These are phyloP conservation scores for Solanum paucissectum DNA, from an alignment of 257 asterid genomes.

Conservation along the genomic window DNA sequence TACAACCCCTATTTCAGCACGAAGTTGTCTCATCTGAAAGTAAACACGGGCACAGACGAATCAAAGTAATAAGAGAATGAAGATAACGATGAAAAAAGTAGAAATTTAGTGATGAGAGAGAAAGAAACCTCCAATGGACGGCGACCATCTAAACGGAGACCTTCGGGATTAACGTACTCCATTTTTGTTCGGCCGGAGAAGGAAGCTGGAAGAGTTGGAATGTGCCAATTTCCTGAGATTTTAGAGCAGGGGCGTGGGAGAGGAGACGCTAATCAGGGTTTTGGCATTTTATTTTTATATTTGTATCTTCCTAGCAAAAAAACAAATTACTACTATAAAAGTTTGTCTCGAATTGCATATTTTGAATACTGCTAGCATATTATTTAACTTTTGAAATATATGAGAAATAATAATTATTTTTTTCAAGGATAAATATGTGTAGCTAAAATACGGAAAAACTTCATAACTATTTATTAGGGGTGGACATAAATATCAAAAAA, in stretches of 20 bases:
- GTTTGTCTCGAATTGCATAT: too few species aligned
- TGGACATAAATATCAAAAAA: too few species aligned
- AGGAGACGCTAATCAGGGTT: neutral
- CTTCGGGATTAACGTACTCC: conserved; percentile 98
- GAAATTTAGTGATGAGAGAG: neutral
- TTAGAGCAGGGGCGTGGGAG: neutral
- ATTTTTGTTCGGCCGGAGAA: conserved; percentile 12
- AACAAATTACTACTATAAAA: too few species aligned
- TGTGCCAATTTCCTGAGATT: neutral
- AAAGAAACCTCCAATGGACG: conserved; percentile 88
- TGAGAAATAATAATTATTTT: too few species aligned
- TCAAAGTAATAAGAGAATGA: neutral
- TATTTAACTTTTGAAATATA: too few species aligned
- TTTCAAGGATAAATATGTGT: too few species aligned
- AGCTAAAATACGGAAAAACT: too few species aligned
- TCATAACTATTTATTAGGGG: too few species aligned
- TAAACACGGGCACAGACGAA: neutral
- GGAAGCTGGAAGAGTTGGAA: too few species aligned
- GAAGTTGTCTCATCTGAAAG: conserved; percentile 86
- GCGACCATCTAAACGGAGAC: conserved; percentile 93
- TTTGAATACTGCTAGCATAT: too few species aligned
- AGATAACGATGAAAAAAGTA: neutral
- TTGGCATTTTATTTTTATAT: neutral
- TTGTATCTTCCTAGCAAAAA: too few species aligned
- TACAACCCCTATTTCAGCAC: conserved; percentile 78